Percentiles rank a stretch among this genome's conserved stretches.
Evolutionary conservation across 2,329 filamentous ascomycete species (phyloP).

Genomic region (Fusarium sp.): DNA sequence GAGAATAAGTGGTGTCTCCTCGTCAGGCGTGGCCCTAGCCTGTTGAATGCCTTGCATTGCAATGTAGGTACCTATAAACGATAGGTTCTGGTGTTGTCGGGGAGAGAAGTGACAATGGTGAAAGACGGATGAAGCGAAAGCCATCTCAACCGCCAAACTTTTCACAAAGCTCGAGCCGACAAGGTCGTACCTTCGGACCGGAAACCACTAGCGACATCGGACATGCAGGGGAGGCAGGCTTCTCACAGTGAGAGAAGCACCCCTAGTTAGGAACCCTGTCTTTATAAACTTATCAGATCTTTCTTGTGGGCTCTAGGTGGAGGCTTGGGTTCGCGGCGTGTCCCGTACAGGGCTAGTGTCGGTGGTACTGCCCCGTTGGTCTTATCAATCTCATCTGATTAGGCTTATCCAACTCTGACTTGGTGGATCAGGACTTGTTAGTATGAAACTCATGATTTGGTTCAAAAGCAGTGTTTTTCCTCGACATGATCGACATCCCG

Average conservation of each 20-base stretch:
- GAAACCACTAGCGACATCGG: background rate
- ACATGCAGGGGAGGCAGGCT: background rate
- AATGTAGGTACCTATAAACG: background rate
- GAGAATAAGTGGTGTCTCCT: background rate
- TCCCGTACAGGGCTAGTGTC: background rate
- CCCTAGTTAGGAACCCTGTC: background rate
- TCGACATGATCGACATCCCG: background rate
- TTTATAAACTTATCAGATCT: background rate
- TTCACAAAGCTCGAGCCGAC: background rate
- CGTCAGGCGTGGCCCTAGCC: background rate
- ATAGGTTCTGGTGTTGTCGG: background rate
- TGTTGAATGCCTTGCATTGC: background rate
- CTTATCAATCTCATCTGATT: conserved; percentile 1
- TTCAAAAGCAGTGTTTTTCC: background rate
- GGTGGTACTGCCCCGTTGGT: background rate
- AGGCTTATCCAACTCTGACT: background rate
- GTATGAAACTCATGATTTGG: background rate
- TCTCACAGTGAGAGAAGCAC: background rate
- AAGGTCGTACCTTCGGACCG: background rate
- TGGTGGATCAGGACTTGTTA: background rate
- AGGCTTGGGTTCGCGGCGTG: background rate
- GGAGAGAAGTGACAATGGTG: background rate
- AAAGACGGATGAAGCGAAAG: background rate
- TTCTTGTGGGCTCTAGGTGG: background rate
- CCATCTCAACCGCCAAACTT: background rate